Percentiles rank a stretch among this genome's conserved stretches.
These are phyloP conservation scores for Apiotrichum laibachii DNA, from an alignment of 1,284 basidiomycete species.

Conservation along the genomic window DNA sequence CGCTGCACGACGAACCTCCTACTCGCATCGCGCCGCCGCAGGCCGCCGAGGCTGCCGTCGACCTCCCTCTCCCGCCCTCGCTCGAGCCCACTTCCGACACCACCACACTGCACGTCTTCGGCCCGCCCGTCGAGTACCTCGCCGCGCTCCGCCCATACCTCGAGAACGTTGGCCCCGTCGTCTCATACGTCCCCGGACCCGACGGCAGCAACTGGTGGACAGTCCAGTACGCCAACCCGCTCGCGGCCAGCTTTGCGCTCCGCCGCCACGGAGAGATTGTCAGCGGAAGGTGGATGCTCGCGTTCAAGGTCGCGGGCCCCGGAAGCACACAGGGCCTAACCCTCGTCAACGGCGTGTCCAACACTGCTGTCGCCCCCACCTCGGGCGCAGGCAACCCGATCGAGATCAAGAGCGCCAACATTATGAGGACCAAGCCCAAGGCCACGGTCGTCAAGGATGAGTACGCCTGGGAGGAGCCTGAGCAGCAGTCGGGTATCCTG, in stretches of 20 bases:
- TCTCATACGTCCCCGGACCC: slow-evolving; percentile 38
- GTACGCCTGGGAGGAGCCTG: slow-evolving; percentile 38
- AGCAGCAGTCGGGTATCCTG: slow-evolving; percentile 29
- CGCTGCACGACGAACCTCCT: slow-evolving; percentile 24
- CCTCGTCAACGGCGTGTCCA: slow-evolving; percentile 19
- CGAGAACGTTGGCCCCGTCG: slow-evolving; percentile 33
- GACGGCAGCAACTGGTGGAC: slow-evolving; percentile 44
- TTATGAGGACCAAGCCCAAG: slow-evolving; percentile 27
- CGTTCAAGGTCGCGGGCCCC: slow-evolving; percentile 37
- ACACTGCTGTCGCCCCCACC: not conserved
- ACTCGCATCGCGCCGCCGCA: not conserved
- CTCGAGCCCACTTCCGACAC: slow-evolving; percentile 32
- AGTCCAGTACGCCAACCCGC: slow-evolving; percentile 33
- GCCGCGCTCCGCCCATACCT: slow-evolving; percentile 35
- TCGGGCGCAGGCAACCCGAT: slow-evolving; percentile 29
- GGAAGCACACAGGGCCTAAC: slow-evolving; percentile 29
- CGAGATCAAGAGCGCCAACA: slow-evolving; percentile 24
- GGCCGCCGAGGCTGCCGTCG: slow-evolving; percentile 6
- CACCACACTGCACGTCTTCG: slow-evolving; percentile 43
- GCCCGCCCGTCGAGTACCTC: slow-evolving; percentile 38
- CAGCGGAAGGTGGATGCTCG: slow-evolving; percentile 41
- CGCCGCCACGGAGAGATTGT: slow-evolving; percentile 46
- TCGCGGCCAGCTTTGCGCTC: slow-evolving; percentile 36
- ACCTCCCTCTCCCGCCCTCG: slow-evolving; percentile 32
- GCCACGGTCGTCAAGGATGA: slow-evolving; percentile 24